Conservation (phyloP, 257 asterid species). For the Primulina tabacum region DNA sequence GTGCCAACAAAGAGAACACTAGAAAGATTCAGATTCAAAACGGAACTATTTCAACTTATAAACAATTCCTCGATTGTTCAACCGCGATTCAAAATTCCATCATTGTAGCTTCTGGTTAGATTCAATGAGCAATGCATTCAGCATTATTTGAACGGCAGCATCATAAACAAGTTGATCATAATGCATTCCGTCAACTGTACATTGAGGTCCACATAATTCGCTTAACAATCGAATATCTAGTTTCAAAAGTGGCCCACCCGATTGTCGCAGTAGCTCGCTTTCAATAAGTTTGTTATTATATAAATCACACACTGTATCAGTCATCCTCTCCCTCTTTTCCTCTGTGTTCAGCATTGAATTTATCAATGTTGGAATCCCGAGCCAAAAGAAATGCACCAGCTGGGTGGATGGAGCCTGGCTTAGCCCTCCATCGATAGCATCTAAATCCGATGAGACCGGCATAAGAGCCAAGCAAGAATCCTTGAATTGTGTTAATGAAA, state of each 20-base stretch:
- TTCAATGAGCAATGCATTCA: slow-evolving; percentile 81
- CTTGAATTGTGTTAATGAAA: slow-evolving; percentile 45
- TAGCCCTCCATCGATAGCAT: slow-evolving; percentile 30
- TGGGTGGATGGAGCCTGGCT: slow-evolving; percentile 31
- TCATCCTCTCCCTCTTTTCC: slow-evolving; percentile 77
- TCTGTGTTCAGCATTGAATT: slow-evolving; percentile 66
- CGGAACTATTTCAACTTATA: slow-evolving; percentile 10
- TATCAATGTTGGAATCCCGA: slow-evolving; percentile 81
- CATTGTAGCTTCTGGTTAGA: slow-evolving; percentile 70
- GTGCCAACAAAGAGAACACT: slow-evolving; percentile 26
- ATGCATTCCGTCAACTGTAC: slow-evolving; percentile 93
- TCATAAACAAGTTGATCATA: slow-evolving; percentile 70
- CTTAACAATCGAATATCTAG: slow-evolving; percentile 68
- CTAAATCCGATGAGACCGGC: slow-evolving; percentile 55
- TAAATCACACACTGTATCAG: slow-evolving; percentile 36
- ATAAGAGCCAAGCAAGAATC: slow-evolving; percentile 53
- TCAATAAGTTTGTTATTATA: slow-evolving; percentile 50
- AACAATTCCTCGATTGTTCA: slow-evolving; percentile 18
- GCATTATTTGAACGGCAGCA: slow-evolving; percentile 71
- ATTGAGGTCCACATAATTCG: slow-evolving; percentile 56
- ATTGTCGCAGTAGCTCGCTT: slow-evolving; percentile 52
- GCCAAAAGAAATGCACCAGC: slow-evolving; percentile 79
- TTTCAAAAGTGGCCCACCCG: slow-evolving; percentile 70
- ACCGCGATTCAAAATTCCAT: slow-evolving; percentile 24
- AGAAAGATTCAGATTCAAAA: slow-evolving; percentile 21